These are phyloP conservation scores for Ramaria sp. DNA, from an alignment of 768 basidiomycete genomes.

Conservation along the genomic window DNA sequence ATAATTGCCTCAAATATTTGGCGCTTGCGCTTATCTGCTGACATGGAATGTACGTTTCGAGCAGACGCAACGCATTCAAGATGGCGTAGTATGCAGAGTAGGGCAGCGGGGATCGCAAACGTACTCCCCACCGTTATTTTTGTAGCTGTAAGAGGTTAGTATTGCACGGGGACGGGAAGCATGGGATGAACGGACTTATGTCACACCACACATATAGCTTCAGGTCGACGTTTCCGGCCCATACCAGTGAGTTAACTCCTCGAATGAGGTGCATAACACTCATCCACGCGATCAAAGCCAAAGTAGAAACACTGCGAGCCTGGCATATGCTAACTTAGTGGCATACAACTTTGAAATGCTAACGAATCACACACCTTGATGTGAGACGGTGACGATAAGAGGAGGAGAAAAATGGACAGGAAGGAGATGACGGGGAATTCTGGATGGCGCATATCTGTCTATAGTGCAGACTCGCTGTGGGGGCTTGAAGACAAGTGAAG, in stretches of 20 bases:
- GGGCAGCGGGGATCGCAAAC: conserved; percentile 48
- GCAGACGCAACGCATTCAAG: conserved; percentile 46
- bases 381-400: too few relatives aligned
- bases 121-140: conserved; percentile 40
- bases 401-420: too few relatives aligned
- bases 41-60: conserved; percentile 23
- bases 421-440: too few relatives aligned
- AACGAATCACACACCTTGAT: too few relatives aligned
- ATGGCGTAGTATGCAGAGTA: conserved; percentile 42
- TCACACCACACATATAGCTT: conserved; percentile 19
- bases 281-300: conserved; percentile 5
- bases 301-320: conserved; percentile 6
- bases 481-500: too few relatives aligned
- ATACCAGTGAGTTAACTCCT: conserved; percentile 21
- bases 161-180: not conserved
- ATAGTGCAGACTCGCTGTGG: too few relatives aligned
- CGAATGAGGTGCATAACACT: conserved; percentile 11
- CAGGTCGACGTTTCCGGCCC: conserved; percentile 18
- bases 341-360: too few relatives aligned
- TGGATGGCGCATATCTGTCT: too few relatives aligned
- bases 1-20: conserved; percentile 33
- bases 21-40: conserved; percentile 28
- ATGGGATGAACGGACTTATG: too few relatives aligned
- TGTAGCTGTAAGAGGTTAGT: conserved; percentile 33
- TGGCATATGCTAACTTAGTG: too few relatives aligned